phyloP scores from a whole-genome alignment of 2,329 filamentous ascomycete species.

The Aspergillus ochraceus region DNA sequence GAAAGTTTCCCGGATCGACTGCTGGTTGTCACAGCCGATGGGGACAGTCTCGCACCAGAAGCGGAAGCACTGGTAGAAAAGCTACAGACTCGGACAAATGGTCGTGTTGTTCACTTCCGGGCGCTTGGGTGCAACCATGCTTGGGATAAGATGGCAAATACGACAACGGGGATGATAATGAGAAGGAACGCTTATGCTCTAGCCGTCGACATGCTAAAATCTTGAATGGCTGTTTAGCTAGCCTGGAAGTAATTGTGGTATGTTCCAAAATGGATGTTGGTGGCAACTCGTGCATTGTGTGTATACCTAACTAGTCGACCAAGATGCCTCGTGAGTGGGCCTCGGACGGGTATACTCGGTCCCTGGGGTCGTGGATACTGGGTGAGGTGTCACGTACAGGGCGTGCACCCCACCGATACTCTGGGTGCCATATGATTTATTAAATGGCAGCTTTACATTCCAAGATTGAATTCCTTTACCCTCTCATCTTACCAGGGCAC shows the following conservation, averaged over 20 bases:
- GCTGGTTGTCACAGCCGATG: conserved; percentile 32
- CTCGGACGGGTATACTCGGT: not conserved
- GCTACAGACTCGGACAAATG: conserved; percentile 18
- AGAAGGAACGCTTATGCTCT: too few relatives aligned
- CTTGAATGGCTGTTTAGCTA: too few relatives aligned
- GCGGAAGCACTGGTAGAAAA: conserved; percentile 28
- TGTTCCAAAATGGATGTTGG: too few relatives aligned
- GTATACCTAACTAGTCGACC: not conserved
- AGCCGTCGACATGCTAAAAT: too few relatives aligned
- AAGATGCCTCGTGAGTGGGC: not conserved
- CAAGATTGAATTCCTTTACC: not conserved
- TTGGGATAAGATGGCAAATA: conserved; percentile 36
- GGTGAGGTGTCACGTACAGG: not conserved
- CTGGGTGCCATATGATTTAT: not conserved
- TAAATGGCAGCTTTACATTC: not conserved
- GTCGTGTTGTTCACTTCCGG: conserved; percentile 28
- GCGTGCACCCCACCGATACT: not conserved
- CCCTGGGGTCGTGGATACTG: not conserved
- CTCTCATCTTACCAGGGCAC: too few relatives aligned
- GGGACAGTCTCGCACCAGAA: conserved; percentile 31
- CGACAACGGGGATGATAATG: too few relatives aligned
- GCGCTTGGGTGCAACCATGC: conserved; percentile 38
- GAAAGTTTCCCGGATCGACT: conserved; percentile 31
- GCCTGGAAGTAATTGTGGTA: too few relatives aligned
- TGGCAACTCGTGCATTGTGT: not conserved